phyloP scores from a whole-genome alignment of 78 protist genomes.

The Goniomonas avonlea region DNA sequence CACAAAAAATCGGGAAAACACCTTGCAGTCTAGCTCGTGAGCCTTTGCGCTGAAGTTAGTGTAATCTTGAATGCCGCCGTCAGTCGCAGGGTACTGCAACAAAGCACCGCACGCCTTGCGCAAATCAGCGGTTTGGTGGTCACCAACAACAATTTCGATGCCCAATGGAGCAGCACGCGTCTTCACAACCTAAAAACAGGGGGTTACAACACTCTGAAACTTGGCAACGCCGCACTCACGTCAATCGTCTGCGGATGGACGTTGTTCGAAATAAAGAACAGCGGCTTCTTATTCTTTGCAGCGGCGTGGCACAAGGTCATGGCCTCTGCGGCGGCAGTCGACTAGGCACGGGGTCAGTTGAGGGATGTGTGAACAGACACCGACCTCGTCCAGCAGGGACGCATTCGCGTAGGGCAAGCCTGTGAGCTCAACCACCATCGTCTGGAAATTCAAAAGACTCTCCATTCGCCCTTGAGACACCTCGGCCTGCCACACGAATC shows the following conservation, averaged over 20 bases:
- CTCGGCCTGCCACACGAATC: constrained; percentile 70
- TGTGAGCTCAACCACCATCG: constrained; percentile 82
- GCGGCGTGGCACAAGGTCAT: constrained; percentile 61
- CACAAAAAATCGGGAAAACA: too few species aligned
- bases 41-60: constrained; percentile 32
- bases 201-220: background rate
- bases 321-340: constrained; percentile 93
- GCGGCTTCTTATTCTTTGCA: constrained; percentile 18
- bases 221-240: too few species aligned
- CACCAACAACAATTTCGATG: constrained; percentile 10
- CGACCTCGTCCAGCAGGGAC: constrained; percentile 90
- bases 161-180: constrained; percentile 12
- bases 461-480: constrained; percentile 94
- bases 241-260: constrained; percentile 81
- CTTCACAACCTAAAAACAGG: too few species aligned
- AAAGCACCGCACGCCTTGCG: constrained; percentile 54
- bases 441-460: constrained; percentile 90
- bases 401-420: constrained; percentile 80
- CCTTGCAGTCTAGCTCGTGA: too few species aligned
- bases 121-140: background rate
- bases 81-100: constrained; percentile 78
- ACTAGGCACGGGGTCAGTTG: too few species aligned
- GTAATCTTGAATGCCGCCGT: constrained; percentile 66
- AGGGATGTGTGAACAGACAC: too few species aligned
- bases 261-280: constrained; percentile 54